Evolutionary conservation across 768 basidiomycete genomes (phyloP), one percentile per base, ranked within the genome.

Genomic region (Russula sp.): DNA sequence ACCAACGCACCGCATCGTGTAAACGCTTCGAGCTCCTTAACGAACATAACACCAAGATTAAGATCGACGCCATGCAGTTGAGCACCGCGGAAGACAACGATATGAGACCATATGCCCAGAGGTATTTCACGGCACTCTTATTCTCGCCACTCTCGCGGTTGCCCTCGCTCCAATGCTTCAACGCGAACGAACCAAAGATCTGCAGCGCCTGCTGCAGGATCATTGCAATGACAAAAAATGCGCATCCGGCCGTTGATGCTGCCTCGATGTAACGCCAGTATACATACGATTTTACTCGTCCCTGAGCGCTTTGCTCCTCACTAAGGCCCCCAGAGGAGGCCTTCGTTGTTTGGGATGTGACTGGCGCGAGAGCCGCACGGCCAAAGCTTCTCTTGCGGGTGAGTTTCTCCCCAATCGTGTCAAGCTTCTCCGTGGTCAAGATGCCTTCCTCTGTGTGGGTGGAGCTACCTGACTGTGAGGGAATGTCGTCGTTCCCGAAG

Each of bases 131-230:
- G 42, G 89, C 80, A 52, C 84, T 83, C 1, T 75, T 72, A 57
- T 88, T 90, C 50, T 72, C 73, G 10, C 87, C 87, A 1, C 71
- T 73, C 67, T 79, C 76, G 4, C 80, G 78, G 66, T 95, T 95
- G 63, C 86, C 82, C 70, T 93, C 88, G 8, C 88, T 86, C 93
- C 91, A 96, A 54, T 80, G 77, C 44, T 90, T 82, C n/a, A 96
- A 76, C 50, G 87, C 83, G 37, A 85, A 74, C 32, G 84, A 89
- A 0, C 82, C 81, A 10, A 80, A 59, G 35, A 94, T 83, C 0
- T 82, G 80, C 9, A 81, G 70, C 6, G 77, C 80, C 71, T 95
- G 93, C 59, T 84, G 74, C 27, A 75, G 44, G 1, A 84, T 55
- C 5, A 81, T 83, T 7, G 79, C 76, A 22, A 87, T 54, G 7